Evolutionary conservation across 73 alveolate species (phyloP).

Genomic region (Blepharisma japonicum): DNA sequence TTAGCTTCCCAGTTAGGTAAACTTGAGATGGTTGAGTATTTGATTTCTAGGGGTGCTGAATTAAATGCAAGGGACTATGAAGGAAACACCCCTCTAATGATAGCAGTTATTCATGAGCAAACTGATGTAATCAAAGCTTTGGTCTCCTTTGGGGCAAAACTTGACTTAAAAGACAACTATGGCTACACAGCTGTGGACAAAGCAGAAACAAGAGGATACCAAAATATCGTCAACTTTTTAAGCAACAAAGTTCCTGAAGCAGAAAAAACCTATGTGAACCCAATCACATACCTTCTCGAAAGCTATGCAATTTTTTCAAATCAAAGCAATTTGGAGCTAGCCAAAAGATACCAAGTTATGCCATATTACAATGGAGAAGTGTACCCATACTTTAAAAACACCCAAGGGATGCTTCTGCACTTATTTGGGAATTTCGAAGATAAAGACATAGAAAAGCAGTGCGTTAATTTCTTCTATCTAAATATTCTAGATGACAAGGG

Average conservation of each 20-base stretch:
- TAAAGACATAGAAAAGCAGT: background rate
- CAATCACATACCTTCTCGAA: background rate
- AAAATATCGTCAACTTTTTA: background rate
- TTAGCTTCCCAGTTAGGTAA: background rate
- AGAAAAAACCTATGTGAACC: background rate
- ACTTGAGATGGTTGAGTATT: slow-evolving; percentile 2
- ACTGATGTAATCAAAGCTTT: background rate
- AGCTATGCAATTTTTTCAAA: background rate
- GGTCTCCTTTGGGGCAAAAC: background rate
- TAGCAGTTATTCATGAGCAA: background rate
- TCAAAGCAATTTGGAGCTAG: background rate
- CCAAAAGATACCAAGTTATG: background rate
- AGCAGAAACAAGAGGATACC: background rate
- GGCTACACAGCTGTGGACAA: slow-evolving; percentile 6
- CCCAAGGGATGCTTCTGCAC: background rate
- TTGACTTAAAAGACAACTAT: background rate
- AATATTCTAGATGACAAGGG: background rate
- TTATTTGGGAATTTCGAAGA: background rate
- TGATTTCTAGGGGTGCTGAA: background rate
- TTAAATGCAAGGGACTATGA: background rate
- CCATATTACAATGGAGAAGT: background rate
- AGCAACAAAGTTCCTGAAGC: background rate
- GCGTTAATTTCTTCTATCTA: background rate
- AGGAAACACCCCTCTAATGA: slow-evolving; percentile 24
- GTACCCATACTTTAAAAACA: slow-evolving; percentile 10